These are phyloP conservation scores for Scutellaria galericulata DNA, from an alignment of 257 asterid species.

Conservation along the genomic window DNA sequence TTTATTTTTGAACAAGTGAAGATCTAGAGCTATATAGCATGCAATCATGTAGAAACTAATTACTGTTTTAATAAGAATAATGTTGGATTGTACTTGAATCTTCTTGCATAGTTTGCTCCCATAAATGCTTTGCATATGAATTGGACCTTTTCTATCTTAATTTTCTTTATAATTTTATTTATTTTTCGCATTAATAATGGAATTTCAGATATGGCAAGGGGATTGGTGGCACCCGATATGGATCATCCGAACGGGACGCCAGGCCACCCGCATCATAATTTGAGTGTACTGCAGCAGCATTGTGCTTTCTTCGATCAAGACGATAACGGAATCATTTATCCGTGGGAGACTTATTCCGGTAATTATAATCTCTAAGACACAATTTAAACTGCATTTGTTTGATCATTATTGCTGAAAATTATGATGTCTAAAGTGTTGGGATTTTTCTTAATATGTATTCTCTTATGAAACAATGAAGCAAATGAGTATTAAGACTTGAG, in stretches of 20 bases:
- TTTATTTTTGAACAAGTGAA: too few relatives aligned
- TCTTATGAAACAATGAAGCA: too few relatives aligned
- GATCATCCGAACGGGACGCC: constrained; percentile 85
- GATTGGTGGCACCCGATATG: constrained; percentile 66
- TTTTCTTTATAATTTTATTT: neutral
- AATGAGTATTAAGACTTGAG: too few relatives aligned
- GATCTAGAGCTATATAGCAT: too few relatives aligned
- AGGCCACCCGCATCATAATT: constrained; percentile 56
- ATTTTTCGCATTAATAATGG: too few relatives aligned
- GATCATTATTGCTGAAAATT: neutral
- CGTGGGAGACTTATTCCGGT: constrained; percentile 58
- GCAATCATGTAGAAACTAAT: too few relatives aligned
- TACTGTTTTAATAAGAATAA: too few relatives aligned
- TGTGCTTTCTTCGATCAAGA: constrained; percentile 84
- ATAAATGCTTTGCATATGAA: too few relatives aligned
- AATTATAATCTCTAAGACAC: neutral
- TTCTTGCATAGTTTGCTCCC: too few relatives aligned
- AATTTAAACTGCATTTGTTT: neutral
- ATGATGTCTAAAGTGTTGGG: neutral
- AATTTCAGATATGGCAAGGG: constrained; percentile 72
- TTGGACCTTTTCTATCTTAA: neutral
- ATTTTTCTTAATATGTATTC: too few relatives aligned
- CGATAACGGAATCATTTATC: constrained; percentile 76
- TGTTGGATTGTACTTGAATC: too few relatives aligned
- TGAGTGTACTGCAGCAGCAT: constrained; percentile 89